Conservation (phyloP, 1,139 yeast species). For the Yamadazyma jaroonii region DNA sequence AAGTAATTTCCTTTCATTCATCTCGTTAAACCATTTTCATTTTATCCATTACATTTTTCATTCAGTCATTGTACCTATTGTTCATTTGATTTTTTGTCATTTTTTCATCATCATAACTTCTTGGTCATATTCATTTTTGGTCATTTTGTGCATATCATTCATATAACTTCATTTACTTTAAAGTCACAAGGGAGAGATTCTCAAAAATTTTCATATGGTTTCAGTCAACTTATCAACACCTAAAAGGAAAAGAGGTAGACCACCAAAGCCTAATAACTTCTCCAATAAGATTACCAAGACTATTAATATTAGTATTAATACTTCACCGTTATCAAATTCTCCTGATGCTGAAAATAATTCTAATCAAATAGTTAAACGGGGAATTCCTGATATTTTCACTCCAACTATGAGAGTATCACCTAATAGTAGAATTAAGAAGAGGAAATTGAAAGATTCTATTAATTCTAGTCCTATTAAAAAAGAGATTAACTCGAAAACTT, state of each 20-base stretch:
- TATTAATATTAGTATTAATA: constrained; percentile 42
- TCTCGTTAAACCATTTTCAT: too few species aligned
- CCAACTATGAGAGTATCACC: constrained; percentile 49
- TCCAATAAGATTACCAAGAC: constrained; percentile 41
- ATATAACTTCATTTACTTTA: too few species aligned
- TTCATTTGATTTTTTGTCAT: too few species aligned
- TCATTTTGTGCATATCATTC: too few species aligned
- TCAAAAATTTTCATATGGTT: background rate
- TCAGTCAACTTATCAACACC: constrained; percentile 15
- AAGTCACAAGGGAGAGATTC: too few species aligned
- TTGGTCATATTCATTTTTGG: too few species aligned
- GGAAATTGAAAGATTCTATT: constrained; percentile 11
- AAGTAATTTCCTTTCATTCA: too few species aligned
- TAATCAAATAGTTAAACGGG: constrained; percentile 38
- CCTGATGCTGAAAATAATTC: constrained; percentile 38
- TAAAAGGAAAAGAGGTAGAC: constrained; percentile 46
- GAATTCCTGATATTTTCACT: constrained; percentile 46
- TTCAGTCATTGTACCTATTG: too few species aligned
- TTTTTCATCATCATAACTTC: too few species aligned
- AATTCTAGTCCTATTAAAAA: constrained; percentile 6
- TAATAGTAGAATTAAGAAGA: constrained; percentile 17
- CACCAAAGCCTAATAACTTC: constrained; percentile 45
- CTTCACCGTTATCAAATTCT: constrained; percentile 28
- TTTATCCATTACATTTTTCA: too few species aligned
- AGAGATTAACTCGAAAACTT: constrained; percentile 30